These are phyloP conservation scores for Thielaviopsis punctulata DNA, from an alignment of 2,329 filamentous ascomycete species.

Conservation along the genomic window DNA sequence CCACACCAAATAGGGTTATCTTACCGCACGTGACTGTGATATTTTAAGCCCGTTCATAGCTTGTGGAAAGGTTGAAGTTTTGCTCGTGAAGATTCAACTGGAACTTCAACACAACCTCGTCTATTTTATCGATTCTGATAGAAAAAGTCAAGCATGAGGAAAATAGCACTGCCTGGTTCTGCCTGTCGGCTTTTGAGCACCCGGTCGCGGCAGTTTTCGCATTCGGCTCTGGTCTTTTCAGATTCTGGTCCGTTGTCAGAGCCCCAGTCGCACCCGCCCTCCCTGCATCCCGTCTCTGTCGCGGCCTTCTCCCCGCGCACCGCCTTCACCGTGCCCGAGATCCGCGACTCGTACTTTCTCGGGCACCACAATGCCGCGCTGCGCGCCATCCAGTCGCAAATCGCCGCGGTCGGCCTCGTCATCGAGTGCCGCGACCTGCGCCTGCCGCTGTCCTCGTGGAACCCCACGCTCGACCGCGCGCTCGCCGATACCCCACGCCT, in stretches of 20 bases:
- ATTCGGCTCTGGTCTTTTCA: background rate
- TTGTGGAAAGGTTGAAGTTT: background rate
- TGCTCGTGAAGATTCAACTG: background rate
- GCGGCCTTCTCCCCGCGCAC: conserved; percentile 52
- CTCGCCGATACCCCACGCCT: conserved; percentile 55
- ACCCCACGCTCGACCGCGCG: conserved; percentile 70
- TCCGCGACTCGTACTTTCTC: conserved; percentile 82
- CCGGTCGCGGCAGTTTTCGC: background rate
- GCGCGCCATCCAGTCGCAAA: conserved; percentile 61
- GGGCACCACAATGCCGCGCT: conserved; percentile 80
- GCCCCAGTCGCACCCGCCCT: background rate
- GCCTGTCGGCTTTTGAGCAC: too few species aligned
- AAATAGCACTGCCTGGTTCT: too few species aligned
- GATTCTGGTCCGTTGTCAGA: background rate
- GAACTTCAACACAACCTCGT: background rate
- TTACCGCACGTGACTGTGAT: background rate
- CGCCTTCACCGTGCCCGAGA: conserved; percentile 52
- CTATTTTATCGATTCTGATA: background rate
- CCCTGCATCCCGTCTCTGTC: conserved; percentile 12
- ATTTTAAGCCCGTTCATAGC: background rate
- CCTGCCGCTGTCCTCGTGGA: conserved; percentile 74
- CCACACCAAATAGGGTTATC: background rate
- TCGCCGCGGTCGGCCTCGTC: conserved; percentile 69
- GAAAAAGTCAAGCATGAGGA: too few species aligned
- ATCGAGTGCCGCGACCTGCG: conserved; percentile 92